A percentile compares a stretch with the other conserved stretches of the same genome.
These are phyloP conservation scores for Physcia stellaris DNA, from an alignment of 495 filamentous ascomycete genomes.

Conservation along the genomic window DNA sequence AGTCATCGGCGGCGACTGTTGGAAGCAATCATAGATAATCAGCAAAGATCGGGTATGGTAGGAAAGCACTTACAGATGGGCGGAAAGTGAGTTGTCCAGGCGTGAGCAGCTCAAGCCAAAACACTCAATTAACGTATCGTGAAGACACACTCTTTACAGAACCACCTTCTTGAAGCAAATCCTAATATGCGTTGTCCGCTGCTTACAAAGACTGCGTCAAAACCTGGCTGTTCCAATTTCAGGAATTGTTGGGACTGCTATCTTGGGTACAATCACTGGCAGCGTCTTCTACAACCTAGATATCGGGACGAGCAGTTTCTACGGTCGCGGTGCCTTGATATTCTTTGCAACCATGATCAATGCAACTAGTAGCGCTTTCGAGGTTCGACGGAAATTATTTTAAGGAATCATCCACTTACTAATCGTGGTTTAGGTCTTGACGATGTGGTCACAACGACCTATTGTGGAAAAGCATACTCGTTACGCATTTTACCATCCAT, in stretches of 20 bases:
- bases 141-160: no score
- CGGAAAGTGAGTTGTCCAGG: slow-evolving; percentile 26
- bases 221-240: slow-evolving; percentile 63
- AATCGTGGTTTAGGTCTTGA: no score
- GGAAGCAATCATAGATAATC: slow-evolving; percentile 38
- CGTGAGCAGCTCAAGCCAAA: slow-evolving; percentile 40
- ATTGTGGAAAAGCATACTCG: slow-evolving; percentile 52
- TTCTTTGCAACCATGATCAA: slow-evolving; percentile 1
- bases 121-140: slow-evolving; percentile 36
- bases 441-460: slow-evolving; percentile 49
- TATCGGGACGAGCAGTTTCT: slow-evolving; percentile 54
- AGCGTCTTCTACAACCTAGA: slow-evolving; percentile 55
- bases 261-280: slow-evolving; percentile 74
- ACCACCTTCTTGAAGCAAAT: no score
- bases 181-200: no score
- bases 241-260: slow-evolving; percentile 85
- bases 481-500: slow-evolving; percentile 70
- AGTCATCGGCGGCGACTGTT: slow-evolving; percentile 21
- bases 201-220: no score
- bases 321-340: slow-evolving; percentile 61
- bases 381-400: slow-evolving; percentile 55
- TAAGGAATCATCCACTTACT: slow-evolving; percentile 62
- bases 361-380: slow-evolving; percentile 44
- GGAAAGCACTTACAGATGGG: slow-evolving; percentile 31
- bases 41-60: slow-evolving; percentile 31